A percentile compares a stretch with the other conserved stretches of the same genome.
phyloP scores from a whole-genome alignment of 371 early-diverging fungal genomes.

The Mortierella sp. region DNA sequence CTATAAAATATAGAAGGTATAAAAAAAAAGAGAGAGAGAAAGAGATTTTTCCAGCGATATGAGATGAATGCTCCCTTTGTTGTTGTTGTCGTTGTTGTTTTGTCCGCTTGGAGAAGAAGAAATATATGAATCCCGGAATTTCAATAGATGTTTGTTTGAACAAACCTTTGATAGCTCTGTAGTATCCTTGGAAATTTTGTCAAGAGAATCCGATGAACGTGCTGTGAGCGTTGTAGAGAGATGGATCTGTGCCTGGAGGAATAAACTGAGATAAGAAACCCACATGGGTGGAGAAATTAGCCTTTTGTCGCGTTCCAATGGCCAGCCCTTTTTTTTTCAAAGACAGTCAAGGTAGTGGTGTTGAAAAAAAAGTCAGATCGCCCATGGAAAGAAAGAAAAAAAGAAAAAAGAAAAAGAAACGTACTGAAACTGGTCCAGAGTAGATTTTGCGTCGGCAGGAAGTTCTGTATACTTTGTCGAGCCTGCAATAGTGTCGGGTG shows the following conservation, averaged over 20 bases:
- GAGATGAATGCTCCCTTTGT: too few species aligned
- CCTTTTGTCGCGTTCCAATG: background rate
- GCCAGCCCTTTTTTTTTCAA: background rate
- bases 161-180: constrained; percentile 36
- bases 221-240: constrained; percentile 34
- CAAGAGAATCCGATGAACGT: constrained; percentile 35
- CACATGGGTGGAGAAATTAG: background rate
- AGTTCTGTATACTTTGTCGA: constrained; percentile 48
- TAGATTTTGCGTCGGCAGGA: constrained; percentile 38
- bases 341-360: background rate
- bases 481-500: constrained; percentile 40
- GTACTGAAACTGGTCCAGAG: constrained; percentile 47
- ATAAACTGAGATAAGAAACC: constrained; percentile 8
- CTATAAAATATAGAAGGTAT: constrained; percentile 3
- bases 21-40: too few species aligned
- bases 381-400: too few species aligned
- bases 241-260: constrained; percentile 41
- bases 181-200: constrained; percentile 42
- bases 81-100: too few species aligned
- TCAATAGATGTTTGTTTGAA: too few species aligned
- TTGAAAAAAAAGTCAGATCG: background rate
- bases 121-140: too few species aligned
- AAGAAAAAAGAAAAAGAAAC: background rate
- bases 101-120: too few species aligned
- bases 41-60: too few species aligned